A percentile compares a stretch with the other conserved stretches of the same genome.
phyloP scores from a whole-genome alignment of 2,329 filamentous ascomycete genomes.

The Fusarium subglutinans region DNA sequence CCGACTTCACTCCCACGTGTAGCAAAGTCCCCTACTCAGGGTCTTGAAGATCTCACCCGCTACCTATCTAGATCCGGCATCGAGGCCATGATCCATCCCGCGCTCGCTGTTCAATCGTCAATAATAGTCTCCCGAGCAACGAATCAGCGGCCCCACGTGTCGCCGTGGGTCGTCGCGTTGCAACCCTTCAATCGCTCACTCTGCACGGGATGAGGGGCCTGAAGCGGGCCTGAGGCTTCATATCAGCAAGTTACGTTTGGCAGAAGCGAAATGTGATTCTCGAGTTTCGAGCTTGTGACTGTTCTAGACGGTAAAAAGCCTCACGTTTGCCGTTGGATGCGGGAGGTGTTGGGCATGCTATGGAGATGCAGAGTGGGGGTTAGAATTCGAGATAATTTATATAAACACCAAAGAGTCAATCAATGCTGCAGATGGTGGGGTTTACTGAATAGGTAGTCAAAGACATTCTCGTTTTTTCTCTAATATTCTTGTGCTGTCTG shows the following conservation, averaged over 20 bases:
- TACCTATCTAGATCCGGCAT: slow-evolving; percentile 11
- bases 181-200: slow-evolving; percentile 3
- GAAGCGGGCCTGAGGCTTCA: slow-evolving; percentile 22
- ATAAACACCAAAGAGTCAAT: slow-evolving; percentile 33
- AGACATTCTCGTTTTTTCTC: slow-evolving; percentile 1
- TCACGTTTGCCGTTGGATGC: slow-evolving; percentile 27
- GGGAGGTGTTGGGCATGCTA: background rate
- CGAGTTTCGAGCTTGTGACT: slow-evolving; percentile 2
- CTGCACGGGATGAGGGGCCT: slow-evolving; percentile 8
- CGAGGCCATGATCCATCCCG: slow-evolving; percentile 4
- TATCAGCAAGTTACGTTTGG: slow-evolving; percentile 28
- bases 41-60: background rate
- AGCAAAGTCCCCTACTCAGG: background rate
- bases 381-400: slow-evolving; percentile 3
- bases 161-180: slow-evolving; percentile 20
- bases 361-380: slow-evolving; percentile 16
- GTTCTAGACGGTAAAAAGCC: background rate
- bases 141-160: slow-evolving; percentile 47
- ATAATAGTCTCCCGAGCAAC: slow-evolving; percentile 21
- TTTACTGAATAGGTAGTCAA: background rate
- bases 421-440: background rate
- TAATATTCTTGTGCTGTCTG: background rate
- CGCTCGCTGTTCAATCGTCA: slow-evolving; percentile 2
- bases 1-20: slow-evolving; percentile 21
- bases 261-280: slow-evolving; percentile 28